Evolutionary conservation across 208 protist species (phyloP).

Genomic region (Acanthamoeba lenticulata): DNA sequence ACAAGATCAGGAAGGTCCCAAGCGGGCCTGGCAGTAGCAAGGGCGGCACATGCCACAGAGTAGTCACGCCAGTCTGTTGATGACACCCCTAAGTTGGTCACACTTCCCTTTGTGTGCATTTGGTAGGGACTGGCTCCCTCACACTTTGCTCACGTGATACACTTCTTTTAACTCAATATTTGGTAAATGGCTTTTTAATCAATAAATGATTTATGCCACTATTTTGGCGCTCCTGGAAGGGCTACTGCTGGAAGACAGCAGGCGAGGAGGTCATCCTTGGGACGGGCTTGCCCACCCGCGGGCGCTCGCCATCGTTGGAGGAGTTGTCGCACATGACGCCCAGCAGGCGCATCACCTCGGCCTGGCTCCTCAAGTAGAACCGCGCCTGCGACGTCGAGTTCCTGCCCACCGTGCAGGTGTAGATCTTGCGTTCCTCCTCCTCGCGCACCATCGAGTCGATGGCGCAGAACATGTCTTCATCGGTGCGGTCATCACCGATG

Average conservation of each 20-base stretch:
- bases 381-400: slow-evolving; percentile 26
- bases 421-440: not conserved
- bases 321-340: not conserved
- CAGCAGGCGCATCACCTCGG: slow-evolving; percentile 23
- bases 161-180: no score
- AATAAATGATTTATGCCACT: no score
- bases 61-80: no score
- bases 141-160: no score
- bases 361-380: slow-evolving; percentile 5
- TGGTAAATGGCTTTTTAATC: no score
- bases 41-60: no score
- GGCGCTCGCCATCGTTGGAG: not conserved
- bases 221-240: no score
- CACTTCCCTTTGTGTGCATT: no score
- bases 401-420: slow-evolving; percentile 36
- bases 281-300: not conserved
- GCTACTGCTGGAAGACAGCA: slow-evolving; percentile 3
- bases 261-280: not conserved
- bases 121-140: no score
- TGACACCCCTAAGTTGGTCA: no score
- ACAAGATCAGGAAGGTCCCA: no score
- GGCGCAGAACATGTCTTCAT: slow-evolving; percentile 56
- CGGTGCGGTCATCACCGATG: slow-evolving; percentile 61
- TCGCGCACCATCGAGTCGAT: slow-evolving; percentile 2
- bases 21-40: no score